Percentiles rank a stretch among this genome's conserved stretches.
phyloP scores from a whole-genome alignment of 306 rosid genomes.

The Malus domestica region DNA sequence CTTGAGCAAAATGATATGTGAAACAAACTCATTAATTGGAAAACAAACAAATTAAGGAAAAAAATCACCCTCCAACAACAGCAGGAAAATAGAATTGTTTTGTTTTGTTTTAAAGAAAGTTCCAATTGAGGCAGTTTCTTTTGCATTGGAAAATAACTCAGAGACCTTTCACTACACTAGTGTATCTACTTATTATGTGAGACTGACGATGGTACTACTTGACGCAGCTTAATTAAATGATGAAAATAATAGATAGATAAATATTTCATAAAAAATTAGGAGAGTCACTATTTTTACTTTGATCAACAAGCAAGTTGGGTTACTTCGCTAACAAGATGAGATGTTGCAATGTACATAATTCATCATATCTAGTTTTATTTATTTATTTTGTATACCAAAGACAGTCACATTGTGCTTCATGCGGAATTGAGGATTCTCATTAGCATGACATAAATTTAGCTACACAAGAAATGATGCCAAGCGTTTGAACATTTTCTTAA shows the following conservation, averaged over 20 bases:
- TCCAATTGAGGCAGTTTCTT: neutral
- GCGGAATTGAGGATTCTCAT: neutral
- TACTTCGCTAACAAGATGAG: too few species aligned
- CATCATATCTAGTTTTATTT: too few species aligned
- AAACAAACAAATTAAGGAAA: too few species aligned
- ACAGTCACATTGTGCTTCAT: neutral
- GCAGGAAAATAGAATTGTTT: neutral
- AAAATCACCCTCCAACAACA: neutral
- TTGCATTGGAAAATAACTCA: neutral
- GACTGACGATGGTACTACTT: neutral
- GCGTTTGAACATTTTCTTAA: conserved; percentile 2
- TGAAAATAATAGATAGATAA: too few species aligned
- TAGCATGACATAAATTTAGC: neutral
- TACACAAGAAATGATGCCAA: conserved; percentile 12
- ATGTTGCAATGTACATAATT: too few species aligned
- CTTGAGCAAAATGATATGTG: neutral
- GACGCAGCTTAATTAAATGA: too few species aligned
- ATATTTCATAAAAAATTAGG: too few species aligned
- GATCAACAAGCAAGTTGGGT: too few species aligned
- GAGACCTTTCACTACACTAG: neutral
- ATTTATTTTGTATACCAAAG: too few species aligned
- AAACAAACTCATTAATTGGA: neutral
- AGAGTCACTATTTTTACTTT: too few species aligned
- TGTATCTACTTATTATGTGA: neutral
- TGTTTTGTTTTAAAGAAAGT: neutral